Evolutionary conservation across 257 asterid species (phyloP).

Genomic region (Cynanchum wilfordii): DNA sequence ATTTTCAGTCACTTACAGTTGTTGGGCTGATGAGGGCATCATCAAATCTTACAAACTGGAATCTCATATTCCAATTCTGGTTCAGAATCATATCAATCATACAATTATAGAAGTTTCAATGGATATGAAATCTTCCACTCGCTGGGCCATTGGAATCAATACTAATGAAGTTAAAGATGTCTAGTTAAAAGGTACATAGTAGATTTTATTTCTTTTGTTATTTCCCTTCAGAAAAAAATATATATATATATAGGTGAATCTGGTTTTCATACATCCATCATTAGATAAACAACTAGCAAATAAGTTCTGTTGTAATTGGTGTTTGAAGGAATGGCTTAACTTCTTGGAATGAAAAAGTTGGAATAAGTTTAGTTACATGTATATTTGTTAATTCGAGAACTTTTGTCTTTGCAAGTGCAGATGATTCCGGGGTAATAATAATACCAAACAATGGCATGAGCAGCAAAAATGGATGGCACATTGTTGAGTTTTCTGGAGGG

Average conservation of each 20-base stretch:
- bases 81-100: slow-evolving; percentile 43
- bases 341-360: too few relatives aligned
- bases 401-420: slow-evolving; percentile 26
- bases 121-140: slow-evolving; percentile 62
- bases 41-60: slow-evolving; percentile 46
- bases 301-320: too few relatives aligned
- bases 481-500: slow-evolving; percentile 79
- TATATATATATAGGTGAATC: too few relatives aligned
- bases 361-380: too few relatives aligned
- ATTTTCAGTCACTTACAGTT: slow-evolving; percentile 69
- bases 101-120: slow-evolving; percentile 50
- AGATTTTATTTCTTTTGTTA: background rate
- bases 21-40: slow-evolving; percentile 49
- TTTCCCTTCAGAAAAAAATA: too few relatives aligned
- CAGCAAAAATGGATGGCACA: slow-evolving; percentile 71
- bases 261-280: background rate
- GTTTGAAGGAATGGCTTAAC: too few relatives aligned
- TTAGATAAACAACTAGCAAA: background rate
- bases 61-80: slow-evolving; percentile 69
- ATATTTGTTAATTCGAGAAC: too few relatives aligned
- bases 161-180: slow-evolving; percentile 65
- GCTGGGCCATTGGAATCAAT: slow-evolving; percentile 86
- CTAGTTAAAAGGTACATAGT: slow-evolving; percentile 60
- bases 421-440: slow-evolving; percentile 39
- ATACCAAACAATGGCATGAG: slow-evolving; percentile 54